These are phyloP conservation scores for Mycena pura DNA, from an alignment of 768 basidiomycete species.

Conservation along the genomic window DNA sequence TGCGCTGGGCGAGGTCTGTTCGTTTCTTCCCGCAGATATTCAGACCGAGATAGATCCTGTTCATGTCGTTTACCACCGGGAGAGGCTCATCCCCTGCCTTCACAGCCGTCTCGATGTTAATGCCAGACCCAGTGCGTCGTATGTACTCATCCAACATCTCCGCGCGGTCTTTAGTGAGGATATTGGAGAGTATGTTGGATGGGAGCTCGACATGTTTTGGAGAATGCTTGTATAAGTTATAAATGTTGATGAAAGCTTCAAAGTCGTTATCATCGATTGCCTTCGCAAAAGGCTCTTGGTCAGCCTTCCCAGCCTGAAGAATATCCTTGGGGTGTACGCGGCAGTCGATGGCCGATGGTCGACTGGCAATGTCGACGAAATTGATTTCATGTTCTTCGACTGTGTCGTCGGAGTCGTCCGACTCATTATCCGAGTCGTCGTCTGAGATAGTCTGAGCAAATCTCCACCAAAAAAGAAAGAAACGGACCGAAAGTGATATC, in stretches of 20 bases:
- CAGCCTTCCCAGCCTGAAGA: conserved; percentile 30
- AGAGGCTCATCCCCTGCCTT: conserved; percentile 33
- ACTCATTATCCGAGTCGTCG: conserved; percentile 49
- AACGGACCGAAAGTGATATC: conserved; percentile 44
- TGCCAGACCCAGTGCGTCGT: conserved; percentile 54
- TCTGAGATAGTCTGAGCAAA: conserved; percentile 26
- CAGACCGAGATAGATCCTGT: conserved; percentile 62
- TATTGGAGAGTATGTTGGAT: conserved; percentile 26
- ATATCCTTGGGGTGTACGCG: conserved; percentile 45
- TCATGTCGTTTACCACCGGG: conserved; percentile 41
- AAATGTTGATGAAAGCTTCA: conserved; percentile 55
- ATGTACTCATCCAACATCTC: conserved; percentile 66
- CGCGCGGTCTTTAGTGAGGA: conserved; percentile 49
- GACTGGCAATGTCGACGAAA: conserved; percentile 61
- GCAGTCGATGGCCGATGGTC: conserved; percentile 50
- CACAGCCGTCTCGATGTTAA: conserved; percentile 39
- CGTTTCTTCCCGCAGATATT: conserved; percentile 71
- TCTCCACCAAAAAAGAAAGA: background rate
- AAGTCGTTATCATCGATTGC: conserved; percentile 54
- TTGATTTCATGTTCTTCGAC: conserved; percentile 45
- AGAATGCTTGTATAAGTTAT: conserved; percentile 49
- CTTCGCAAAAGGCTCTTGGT: conserved; percentile 37
- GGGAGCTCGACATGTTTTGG: conserved; percentile 38
- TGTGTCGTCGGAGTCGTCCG: conserved; percentile 49
- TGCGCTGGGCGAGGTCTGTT: conserved; percentile 55